Base-by-base conservation (phyloP, 2,329 filamentous ascomycete species). In the Pseudogymnoascus sp. region DNA sequence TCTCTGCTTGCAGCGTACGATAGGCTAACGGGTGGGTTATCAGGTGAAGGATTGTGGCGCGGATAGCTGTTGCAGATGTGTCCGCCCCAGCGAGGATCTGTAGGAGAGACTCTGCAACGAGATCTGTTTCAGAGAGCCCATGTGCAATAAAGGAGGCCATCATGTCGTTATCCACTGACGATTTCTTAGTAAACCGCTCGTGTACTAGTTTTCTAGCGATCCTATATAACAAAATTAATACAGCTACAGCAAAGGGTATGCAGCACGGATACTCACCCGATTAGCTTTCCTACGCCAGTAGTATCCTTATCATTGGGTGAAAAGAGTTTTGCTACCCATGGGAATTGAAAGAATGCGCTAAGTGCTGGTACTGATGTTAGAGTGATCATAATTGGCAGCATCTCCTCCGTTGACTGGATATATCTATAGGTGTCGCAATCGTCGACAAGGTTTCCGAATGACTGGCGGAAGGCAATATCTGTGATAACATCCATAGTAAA, bases 401-500 rank as follows among this genome's bases (percentile, higher is more conserved):
- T 76, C 44, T 76, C 70, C 59, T 78, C 74, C 0, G 77, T 76
- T 5, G 78, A 78, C 61, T 74, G 69, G 60, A 83, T 77, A 67
- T 81, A 83, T 60, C 76, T 76, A 66, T 78, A 79, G 0, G 79
- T 74, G 64, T 84, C 81, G 3, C 73, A 70, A 66, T 84, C 79
- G 4, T 74, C 68, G n/a, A 76, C 75, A 0, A 84, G 67, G 66
- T 79, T 80, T 11, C 81, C 81, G 65, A 70, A 60, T 79, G 70
- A 70, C 60, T 79, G 70, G 5, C 82, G 82, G n/a, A 84, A 78
- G 0, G 80, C 80, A 21, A 84, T 72, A 38, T 82, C 77, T 11
- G 78, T 79, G 44, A 85, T 81, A 1, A 81, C 79, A 63, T 85
- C 83, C 0, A 84, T 72, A 0, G 82, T 78, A 63, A 84, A 81